These are phyloP conservation scores for Kernera saxatilis DNA, from an alignment of 345 rosid species.

Conservation along the genomic window DNA sequence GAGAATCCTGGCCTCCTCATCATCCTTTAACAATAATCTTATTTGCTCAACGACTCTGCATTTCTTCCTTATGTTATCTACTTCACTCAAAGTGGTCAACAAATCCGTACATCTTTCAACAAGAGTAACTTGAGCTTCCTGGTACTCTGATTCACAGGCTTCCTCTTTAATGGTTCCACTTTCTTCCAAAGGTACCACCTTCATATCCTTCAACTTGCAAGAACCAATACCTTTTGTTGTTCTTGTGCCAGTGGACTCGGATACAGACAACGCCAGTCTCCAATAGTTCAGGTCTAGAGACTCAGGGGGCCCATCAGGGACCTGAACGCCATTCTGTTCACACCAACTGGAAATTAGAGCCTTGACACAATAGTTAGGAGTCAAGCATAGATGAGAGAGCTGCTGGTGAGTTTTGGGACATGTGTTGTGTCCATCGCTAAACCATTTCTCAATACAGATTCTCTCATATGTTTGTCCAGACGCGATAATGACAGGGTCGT, in stretches of 20 bases:
- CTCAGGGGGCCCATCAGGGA: conserved; percentile 80
- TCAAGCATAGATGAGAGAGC: conserved; percentile 74
- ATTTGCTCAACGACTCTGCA: conserved; percentile 64
- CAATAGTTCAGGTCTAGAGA: conserved; percentile 89
- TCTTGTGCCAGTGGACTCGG: conserved; percentile 55
- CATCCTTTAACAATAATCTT: conserved; percentile 69
- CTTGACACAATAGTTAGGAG: conserved; percentile 91
- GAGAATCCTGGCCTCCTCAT: conserved; percentile 80
- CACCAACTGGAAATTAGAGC: conserved; percentile 94
- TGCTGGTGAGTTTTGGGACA: conserved; percentile 92
- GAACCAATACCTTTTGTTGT: conserved; percentile 38
- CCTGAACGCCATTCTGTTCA: conserved; percentile 73
- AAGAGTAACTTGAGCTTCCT: conserved; percentile 41
- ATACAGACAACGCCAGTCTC: conserved; percentile 73
- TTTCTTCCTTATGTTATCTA: conserved; percentile 44
- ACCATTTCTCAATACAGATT: conserved; percentile 92
- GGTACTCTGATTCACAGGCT: conserved; percentile 31
- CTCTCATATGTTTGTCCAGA: conserved; percentile 98
- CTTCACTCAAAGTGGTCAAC: conserved; percentile 48
- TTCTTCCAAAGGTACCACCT: conserved; percentile 74
- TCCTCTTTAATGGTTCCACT: conserved; percentile 54
- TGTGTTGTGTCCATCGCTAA: conserved; percentile 82
- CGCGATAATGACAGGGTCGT: conserved; percentile 90
- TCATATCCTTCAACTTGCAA: conserved; percentile 50
- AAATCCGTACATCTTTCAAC: conserved; percentile 42